A percentile compares a stretch with the other conserved stretches of the same genome.
Conservation (phyloP, 202 grass and related monocot genomes). For the Carex sylvatica region DNA sequence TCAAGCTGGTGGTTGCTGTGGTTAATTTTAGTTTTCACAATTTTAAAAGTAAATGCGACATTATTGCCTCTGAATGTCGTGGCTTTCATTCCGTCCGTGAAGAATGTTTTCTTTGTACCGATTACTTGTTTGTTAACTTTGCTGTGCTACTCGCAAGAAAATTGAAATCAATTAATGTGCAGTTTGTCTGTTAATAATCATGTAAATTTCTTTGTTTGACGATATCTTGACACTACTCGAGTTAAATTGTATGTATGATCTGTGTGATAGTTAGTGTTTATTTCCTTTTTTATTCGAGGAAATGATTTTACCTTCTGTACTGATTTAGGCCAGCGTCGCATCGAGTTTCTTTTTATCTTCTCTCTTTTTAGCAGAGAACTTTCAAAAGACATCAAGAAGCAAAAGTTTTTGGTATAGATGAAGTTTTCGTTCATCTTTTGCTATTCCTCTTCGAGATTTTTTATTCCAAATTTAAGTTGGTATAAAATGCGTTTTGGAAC, state of each 20-base stretch:
- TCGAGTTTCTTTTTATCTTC: not conserved
- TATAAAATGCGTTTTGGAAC: no score
- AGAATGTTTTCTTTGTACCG: conserved; percentile 10
- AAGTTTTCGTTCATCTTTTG: not conserved
- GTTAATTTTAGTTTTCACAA: conserved; percentile 17
- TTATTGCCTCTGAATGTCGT: conserved; percentile 9
- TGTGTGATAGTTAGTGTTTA: not conserved
- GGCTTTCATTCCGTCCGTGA: conserved; percentile 1
- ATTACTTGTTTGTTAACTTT: conserved; percentile 24
- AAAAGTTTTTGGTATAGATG: not conserved
- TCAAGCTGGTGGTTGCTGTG: conserved; percentile 65
- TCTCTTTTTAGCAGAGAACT: not conserved
- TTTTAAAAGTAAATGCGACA: not conserved
- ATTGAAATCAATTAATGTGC: conserved; percentile 7
- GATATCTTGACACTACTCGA: not conserved
- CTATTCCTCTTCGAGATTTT: not conserved
- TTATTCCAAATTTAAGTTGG: not conserved
- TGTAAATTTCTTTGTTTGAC: conserved; percentile 31
- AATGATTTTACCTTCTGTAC: not conserved
- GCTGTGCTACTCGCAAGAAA: conserved; percentile 19
- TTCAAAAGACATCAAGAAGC: not conserved
- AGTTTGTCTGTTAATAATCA: conserved; percentile 25
- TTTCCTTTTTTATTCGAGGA: not conserved
- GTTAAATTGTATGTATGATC: conserved; percentile 9
- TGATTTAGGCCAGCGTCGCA: not conserved